These are phyloP conservation scores for Heritiera fomes DNA, from an alignment of 345 rosid genomes.

Conservation along the genomic window DNA sequence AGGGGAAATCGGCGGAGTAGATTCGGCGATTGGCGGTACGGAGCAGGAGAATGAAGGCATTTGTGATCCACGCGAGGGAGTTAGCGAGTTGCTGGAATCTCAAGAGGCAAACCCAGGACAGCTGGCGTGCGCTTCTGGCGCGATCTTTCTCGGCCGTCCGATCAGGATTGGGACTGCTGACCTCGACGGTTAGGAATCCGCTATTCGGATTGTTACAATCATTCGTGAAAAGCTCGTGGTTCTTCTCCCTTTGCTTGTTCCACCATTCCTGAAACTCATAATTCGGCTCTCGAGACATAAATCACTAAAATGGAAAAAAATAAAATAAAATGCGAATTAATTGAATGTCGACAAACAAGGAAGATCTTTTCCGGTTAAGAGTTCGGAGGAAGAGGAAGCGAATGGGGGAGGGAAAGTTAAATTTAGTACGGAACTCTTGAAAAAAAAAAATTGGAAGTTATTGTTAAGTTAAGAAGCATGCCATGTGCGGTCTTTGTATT, in stretches of 20 bases:
- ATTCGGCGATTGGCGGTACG: constrained; percentile 83
- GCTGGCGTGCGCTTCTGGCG: constrained; percentile 73
- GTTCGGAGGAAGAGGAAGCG: constrained; percentile 20
- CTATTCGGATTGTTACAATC: constrained; percentile 26
- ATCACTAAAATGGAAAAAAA: not conserved
- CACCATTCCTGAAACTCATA: constrained; percentile 80
- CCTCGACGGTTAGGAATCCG: constrained; percentile 53
- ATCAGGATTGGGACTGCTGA: constrained; percentile 44
- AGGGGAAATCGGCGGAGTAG: constrained; percentile 35
- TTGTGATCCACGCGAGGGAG: constrained; percentile 55
- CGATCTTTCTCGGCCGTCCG: constrained; percentile 51
- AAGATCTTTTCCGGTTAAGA: not conserved
- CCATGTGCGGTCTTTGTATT: constrained; percentile 14
- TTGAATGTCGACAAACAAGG: constrained; percentile 2
- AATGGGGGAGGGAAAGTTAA: constrained; percentile 25
- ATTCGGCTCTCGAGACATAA: constrained; percentile 59
- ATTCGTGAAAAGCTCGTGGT: constrained; percentile 32
- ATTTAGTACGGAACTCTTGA: constrained; percentile 16
- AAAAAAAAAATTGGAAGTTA: no score
- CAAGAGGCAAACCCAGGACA: constrained; percentile 64
- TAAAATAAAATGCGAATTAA: constrained; percentile 1
- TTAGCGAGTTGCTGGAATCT: constrained; percentile 63
- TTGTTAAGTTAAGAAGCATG: constrained; percentile 1
- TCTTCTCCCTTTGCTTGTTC: constrained; percentile 72
- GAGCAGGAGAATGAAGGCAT: constrained; percentile 44